A percentile compares a stretch with the other conserved stretches of the same genome.
Evolutionary conservation across 306 rosid genomes (phyloP).

Genomic region (Medicago arabica): DNA sequence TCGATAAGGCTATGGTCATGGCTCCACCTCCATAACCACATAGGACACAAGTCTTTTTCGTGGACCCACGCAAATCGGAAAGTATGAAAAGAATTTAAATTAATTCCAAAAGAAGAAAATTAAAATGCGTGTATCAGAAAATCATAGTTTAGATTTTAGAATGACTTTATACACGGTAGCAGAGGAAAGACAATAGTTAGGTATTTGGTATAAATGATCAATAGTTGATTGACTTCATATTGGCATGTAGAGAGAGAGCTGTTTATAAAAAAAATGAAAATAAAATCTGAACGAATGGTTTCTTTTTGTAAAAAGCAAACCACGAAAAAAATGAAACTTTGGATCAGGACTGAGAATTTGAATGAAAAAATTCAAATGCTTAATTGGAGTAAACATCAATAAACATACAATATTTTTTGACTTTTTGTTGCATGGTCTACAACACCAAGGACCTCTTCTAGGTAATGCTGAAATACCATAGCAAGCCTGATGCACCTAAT

Average conservation of each 20-base stretch:
- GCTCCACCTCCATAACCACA: conserved; percentile 87
- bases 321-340: neutral
- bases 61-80: conserved; percentile 13
- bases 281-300: neutral
- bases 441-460: conserved; percentile 63
- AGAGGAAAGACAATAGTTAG: neutral
- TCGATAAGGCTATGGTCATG: conserved; percentile 65
- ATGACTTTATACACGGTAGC: conserved; percentile 7
- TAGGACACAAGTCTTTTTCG: conserved; percentile 65
- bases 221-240: neutral
- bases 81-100: conserved; percentile 13
- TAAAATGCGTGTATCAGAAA: neutral
- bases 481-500: conserved; percentile 77
- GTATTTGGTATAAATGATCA: neutral
- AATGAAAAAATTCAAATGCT: neutral
- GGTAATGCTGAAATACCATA: conserved; percentile 67
- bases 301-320: conserved; percentile 10
- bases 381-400: neutral
- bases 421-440: conserved; percentile 67
- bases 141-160: neutral
- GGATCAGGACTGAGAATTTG: conserved; percentile 12
- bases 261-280: neutral
- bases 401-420: conserved; percentile 59
- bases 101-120: conserved; percentile 4
- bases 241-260: conserved; percentile 2